Conservation (phyloP, 1,284 basidiomycete genomes). For the Cutaneotrichosporon sp. region DNA sequence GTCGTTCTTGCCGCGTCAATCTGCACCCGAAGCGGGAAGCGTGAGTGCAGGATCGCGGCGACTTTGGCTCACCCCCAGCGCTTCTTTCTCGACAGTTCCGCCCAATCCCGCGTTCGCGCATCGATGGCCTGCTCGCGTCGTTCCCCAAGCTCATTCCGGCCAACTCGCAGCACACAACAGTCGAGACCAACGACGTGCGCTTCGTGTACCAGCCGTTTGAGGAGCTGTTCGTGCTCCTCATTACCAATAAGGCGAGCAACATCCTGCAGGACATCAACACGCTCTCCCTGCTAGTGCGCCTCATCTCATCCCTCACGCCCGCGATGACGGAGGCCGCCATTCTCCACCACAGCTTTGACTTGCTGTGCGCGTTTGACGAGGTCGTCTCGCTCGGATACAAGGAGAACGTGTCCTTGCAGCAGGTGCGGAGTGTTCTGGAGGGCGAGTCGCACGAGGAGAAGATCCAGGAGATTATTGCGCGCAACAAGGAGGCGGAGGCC, state of each 20-base stretch:
- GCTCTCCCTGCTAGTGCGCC: conserved; percentile 85
- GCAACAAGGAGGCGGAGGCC: conserved; percentile 99
- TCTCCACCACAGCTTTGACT: conserved; percentile 84
- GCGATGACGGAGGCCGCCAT: conserved; percentile 78
- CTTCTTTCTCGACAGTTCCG: conserved; percentile 95
- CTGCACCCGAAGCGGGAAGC: conserved; percentile 59
- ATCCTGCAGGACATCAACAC: conserved; percentile 96
- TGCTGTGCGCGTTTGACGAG: conserved; percentile 95
- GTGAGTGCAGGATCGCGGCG: conserved; percentile 29
- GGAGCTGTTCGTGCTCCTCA: conserved; percentile 94
- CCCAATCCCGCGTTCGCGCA: conserved; percentile 84
- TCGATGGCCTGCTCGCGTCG: conserved; percentile 91
- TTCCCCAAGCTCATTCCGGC: conserved; percentile 98
- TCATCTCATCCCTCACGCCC: conserved; percentile 87
- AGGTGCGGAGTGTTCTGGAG: conserved; percentile 87
- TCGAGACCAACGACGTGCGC: conserved; percentile 86
- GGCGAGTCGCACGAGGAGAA: conserved; percentile 99
- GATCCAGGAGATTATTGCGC: conserved; percentile 97
- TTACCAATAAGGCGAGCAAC: conserved; percentile 97
- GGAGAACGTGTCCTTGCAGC: conserved; percentile 86
- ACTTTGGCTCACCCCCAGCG: conserved; percentile 55
- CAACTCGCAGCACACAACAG: conserved; percentile 94
- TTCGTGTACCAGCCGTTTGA: conserved; percentile 99
- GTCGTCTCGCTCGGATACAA: conserved; percentile 90
- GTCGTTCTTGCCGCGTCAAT: conserved; percentile 71